Conservation (phyloP, 345 rosid species). For the Arabidopsis suecica region DNA sequence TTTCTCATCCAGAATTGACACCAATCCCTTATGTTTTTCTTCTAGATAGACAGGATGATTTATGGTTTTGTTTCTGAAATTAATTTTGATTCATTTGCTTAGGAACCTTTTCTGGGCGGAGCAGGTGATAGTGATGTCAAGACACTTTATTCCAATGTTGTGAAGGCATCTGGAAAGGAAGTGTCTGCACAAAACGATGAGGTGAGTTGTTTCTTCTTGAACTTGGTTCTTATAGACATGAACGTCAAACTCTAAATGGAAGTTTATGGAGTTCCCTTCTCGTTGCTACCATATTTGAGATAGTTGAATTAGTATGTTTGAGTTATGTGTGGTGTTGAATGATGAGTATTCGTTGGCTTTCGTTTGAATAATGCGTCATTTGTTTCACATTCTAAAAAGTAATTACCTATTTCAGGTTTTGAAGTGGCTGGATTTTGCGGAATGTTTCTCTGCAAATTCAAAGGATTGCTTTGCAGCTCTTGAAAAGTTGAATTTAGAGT, state of each 20-base stretch:
- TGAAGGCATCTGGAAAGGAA: constrained; percentile 57
- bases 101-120: constrained; percentile 48
- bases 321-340: background rate
- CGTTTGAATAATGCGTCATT: background rate
- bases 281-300: background rate
- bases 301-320: background rate
- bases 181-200: constrained; percentile 40
- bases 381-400: background rate
- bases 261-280: background rate
- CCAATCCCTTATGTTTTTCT: background rate
- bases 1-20: background rate
- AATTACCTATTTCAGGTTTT: constrained; percentile 54
- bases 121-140: constrained; percentile 54
- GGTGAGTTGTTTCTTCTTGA: constrained; percentile 45
- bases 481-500: constrained; percentile 59
- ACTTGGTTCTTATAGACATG: background rate
- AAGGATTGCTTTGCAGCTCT: constrained; percentile 55
- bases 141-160: constrained; percentile 55
- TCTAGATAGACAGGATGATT: background rate
- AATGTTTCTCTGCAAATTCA: constrained; percentile 57
- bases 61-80: constrained; percentile 13
- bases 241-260: background rate
- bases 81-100: constrained; percentile 34
- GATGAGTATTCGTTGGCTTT: constrained; percentile 12
- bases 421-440: constrained; percentile 76